A percentile compares a stretch with the other conserved stretches of the same genome.
These are phyloP conservation scores for Aureobasidium sp. DNA, from an alignment of 2,329 filamentous ascomycete species.

Conservation along the genomic window DNA sequence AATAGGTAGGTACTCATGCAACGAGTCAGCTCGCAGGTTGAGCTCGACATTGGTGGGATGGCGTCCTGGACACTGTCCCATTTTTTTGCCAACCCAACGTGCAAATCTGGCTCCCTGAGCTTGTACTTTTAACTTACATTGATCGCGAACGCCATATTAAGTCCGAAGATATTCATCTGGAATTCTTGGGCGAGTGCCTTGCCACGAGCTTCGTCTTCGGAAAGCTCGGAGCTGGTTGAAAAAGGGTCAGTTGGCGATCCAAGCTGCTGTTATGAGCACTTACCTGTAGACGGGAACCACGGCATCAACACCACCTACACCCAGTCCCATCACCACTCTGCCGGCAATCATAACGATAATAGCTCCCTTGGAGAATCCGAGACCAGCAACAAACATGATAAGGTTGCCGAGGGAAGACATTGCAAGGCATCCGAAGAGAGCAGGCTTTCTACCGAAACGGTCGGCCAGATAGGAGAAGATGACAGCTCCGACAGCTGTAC, in stretches of 20 bases:
- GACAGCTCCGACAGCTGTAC: slow-evolving; percentile 50
- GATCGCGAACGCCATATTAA: slow-evolving; percentile 52
- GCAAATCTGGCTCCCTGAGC: too few species aligned
- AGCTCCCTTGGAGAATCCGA: slow-evolving; percentile 34
- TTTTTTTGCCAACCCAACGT: too few species aligned
- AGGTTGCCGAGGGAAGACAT: slow-evolving; percentile 48
- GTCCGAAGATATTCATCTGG: slow-evolving; percentile 54
- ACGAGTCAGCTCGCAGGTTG: too few species aligned
- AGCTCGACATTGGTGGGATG: too few species aligned
- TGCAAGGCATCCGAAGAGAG: slow-evolving; percentile 47
- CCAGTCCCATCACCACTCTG: slow-evolving; percentile 46
- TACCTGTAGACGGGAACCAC: slow-evolving; percentile 50
- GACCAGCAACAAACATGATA: slow-evolving; percentile 51
- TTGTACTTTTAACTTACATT: slow-evolving; percentile 27
- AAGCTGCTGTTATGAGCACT: neutral
- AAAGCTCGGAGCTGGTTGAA: slow-evolving; percentile 40
- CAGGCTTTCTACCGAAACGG: slow-evolving; percentile 43
- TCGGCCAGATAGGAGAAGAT: slow-evolving; percentile 49
- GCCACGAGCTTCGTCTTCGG: slow-evolving; percentile 46
- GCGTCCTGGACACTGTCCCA: too few species aligned
- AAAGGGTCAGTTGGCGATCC: neutral
- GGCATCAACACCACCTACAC: slow-evolving; percentile 52
- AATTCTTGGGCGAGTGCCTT: slow-evolving; percentile 54
- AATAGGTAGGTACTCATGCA: too few species aligned
- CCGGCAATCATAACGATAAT: slow-evolving; percentile 43